A percentile compares a stretch with the other conserved stretches of the same genome.
These are phyloP conservation scores for Pseudogymnoascus sp. DNA, from an alignment of 2,329 filamentous ascomycete genomes.

Conservation along the genomic window DNA sequence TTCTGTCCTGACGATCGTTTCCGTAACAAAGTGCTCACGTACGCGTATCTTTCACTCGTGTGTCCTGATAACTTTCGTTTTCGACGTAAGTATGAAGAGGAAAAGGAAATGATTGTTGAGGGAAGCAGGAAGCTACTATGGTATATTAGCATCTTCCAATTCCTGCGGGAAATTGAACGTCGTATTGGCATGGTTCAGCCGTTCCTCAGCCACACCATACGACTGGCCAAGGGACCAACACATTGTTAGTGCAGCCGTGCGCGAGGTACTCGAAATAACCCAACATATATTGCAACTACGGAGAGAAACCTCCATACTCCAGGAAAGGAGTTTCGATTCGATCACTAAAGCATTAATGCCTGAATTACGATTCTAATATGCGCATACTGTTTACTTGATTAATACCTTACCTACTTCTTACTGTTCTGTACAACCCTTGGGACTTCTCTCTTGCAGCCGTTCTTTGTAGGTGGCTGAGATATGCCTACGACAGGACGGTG, in stretches of 20 bases:
- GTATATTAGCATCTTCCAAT: constrained; percentile 3
- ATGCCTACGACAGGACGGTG: background rate
- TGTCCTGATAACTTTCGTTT: background rate
- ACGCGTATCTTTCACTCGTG: background rate
- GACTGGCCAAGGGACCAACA: constrained; percentile 4
- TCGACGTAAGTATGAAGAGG: background rate
- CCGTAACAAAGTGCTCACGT: background rate
- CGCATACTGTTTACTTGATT: background rate
- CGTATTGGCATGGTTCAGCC: constrained; percentile 9
- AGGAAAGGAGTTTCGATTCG: background rate
- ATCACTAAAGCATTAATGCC: background rate
- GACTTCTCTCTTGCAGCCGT: background rate
- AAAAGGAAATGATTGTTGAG: background rate
- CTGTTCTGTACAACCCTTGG: background rate
- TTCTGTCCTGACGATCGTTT: constrained; percentile 8
- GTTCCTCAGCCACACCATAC: constrained; percentile 3
- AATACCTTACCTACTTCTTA: background rate
- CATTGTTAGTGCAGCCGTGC: constrained; percentile 3
- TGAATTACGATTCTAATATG: background rate
- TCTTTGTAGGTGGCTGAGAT: background rate
- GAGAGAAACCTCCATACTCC: background rate
- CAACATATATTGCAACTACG: background rate
- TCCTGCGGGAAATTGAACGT: constrained; percentile 1
- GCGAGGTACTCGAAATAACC: constrained; percentile 1
- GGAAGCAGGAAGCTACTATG: background rate